A percentile compares a stretch with the other conserved stretches of the same genome.
Evolutionary conservation across 2,329 filamentous ascomycete species (phyloP).

Genomic region (Leptographium lundbergii): DNA sequence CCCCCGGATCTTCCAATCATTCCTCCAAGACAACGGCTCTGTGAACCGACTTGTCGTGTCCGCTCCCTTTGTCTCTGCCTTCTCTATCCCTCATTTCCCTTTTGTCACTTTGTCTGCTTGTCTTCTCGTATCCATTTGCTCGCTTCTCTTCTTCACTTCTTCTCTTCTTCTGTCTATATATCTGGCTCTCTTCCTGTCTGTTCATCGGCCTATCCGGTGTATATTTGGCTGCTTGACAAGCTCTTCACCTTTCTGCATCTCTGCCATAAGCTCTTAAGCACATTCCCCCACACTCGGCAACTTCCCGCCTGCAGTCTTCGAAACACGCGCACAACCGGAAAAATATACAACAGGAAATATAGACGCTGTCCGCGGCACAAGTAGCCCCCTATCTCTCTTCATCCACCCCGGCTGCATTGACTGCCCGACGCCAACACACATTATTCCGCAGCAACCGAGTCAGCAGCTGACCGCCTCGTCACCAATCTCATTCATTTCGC

Average conservation of each 20-base stretch:
- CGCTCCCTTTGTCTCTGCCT: neutral
- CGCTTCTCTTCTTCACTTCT: too few relatives aligned
- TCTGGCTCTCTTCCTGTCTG: neutral
- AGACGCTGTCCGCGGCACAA: neutral
- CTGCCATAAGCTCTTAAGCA: too few relatives aligned
- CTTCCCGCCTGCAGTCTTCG: neutral
- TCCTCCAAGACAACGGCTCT: neutral
- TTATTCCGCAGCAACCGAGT: too few relatives aligned
- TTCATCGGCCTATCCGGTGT: neutral
- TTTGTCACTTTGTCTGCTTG: neutral
- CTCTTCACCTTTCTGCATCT: neutral
- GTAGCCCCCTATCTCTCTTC: neutral
- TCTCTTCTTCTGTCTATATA: too few relatives aligned
- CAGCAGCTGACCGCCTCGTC: too few relatives aligned
- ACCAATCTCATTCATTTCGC: too few relatives aligned
- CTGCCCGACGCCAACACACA: neutral
- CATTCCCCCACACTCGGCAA: neutral
- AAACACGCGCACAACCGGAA: neutral
- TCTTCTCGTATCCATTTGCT: neutral
- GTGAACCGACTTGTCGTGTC: neutral
- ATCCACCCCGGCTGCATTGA: neutral
- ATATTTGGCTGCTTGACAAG: neutral
- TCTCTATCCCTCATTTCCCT: neutral
- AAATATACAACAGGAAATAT: neutral
- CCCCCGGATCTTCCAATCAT: neutral